These are phyloP conservation scores for Cordyceps cicadae DNA, from an alignment of 2,329 filamentous ascomycete species.

Conservation along the genomic window DNA sequence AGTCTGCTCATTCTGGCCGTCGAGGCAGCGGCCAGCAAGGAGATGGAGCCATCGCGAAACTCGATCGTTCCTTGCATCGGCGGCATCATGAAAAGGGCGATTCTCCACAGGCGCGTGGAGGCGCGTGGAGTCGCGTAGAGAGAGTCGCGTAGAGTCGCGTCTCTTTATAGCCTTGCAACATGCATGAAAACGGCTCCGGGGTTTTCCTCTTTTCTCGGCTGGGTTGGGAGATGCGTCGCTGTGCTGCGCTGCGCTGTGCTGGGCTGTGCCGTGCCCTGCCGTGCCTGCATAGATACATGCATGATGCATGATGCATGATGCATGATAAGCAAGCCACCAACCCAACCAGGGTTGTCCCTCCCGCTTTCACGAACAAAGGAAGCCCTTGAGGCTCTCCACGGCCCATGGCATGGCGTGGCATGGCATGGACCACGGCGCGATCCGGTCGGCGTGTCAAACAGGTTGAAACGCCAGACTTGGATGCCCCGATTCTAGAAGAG, in stretches of 20 bases:
- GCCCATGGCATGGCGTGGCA: too few species aligned
- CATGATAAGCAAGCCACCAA: too few species aligned
- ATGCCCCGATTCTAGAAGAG: not conserved
- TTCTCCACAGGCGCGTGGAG: not conserved
- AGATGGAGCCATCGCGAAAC: not conserved
- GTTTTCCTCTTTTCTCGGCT: not conserved
- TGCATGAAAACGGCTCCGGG: not conserved
- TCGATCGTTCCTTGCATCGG: conserved; percentile 6
- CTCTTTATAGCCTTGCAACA: not conserved
- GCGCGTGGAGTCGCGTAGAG: not conserved
- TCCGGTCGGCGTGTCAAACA: not conserved
- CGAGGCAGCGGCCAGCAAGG: not conserved
- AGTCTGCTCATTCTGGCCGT: conserved; percentile 10
- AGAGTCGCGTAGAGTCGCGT: not conserved
- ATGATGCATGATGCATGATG: not conserved
- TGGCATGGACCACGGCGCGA: not conserved
- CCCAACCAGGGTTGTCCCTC: not conserved
- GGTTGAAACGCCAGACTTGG: not conserved
- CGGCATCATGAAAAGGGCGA: not conserved
- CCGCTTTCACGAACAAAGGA: not conserved
- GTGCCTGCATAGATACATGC: not conserved
- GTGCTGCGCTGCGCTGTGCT: too few species aligned
- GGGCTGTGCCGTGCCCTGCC: not conserved
- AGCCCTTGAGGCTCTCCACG: not conserved
- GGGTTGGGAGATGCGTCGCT: not conserved